phyloP scores from a whole-genome alignment of 495 filamentous ascomycete species.

The Baudoinia panamericana region DNA sequence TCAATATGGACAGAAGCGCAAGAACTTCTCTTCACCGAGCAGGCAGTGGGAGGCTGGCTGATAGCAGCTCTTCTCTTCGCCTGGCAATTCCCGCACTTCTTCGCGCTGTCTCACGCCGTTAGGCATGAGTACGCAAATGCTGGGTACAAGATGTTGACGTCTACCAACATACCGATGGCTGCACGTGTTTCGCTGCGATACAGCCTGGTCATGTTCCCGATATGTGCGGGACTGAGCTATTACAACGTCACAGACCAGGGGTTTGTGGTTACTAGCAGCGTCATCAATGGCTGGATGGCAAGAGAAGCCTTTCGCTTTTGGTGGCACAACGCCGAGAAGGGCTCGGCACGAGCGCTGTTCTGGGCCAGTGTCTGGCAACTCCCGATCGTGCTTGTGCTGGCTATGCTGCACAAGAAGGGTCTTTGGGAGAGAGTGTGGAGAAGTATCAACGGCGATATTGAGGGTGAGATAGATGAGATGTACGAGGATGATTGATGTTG shows the following conservation, averaged over 20 bases:
- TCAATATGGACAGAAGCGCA: constrained; percentile 18
- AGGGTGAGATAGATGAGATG: constrained; percentile 29
- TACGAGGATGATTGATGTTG: constrained; percentile 28
- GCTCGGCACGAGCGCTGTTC: constrained; percentile 74
- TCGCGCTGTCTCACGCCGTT: constrained; percentile 75
- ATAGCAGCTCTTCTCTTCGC: constrained; percentile 73
- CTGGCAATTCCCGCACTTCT: constrained; percentile 98
- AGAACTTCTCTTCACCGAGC: constrained; percentile 60
- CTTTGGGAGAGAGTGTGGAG: constrained; percentile 78
- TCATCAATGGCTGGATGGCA: constrained; percentile 79
- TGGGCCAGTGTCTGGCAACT: constrained; percentile 98
- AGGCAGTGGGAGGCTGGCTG: constrained; percentile 68
- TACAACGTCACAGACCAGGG: constrained; percentile 73
- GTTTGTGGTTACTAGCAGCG: constrained; percentile 66
- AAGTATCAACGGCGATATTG: constrained; percentile 44
- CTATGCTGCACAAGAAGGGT: constrained; percentile 88
- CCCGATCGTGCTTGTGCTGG: constrained; percentile 78
- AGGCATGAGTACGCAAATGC: constrained; percentile 78
- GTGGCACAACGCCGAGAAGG: constrained; percentile 60
- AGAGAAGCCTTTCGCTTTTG: constrained; percentile 74
- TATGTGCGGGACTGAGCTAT: constrained; percentile 72
- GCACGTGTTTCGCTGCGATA: constrained; percentile 78
- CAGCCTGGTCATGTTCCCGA: constrained; percentile 72
- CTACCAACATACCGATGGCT: constrained; percentile 75
- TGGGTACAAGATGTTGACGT: constrained; percentile 82